Evolutionary conservation across 2,329 filamentous ascomycete species (phyloP).

Genomic region (Neopestalotiopsis sp.): DNA sequence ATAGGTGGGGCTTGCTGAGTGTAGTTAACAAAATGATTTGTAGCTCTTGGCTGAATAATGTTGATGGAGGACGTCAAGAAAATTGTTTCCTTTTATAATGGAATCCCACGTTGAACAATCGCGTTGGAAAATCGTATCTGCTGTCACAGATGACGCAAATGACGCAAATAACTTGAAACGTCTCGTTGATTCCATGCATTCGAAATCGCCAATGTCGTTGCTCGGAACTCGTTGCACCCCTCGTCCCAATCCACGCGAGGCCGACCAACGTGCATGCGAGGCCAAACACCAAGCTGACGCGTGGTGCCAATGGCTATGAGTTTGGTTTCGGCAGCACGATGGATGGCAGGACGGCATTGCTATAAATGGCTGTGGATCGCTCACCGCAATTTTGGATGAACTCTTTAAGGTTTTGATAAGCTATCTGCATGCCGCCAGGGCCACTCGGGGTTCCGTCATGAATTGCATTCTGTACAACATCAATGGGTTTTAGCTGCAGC

Average conservation of each 20-base stretch:
- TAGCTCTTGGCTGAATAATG: too few relatives aligned
- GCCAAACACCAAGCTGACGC: background rate
- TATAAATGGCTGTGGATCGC: too few relatives aligned
- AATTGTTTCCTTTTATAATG: too few relatives aligned
- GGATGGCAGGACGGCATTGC: background rate
- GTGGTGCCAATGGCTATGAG: background rate
- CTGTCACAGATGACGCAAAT: too few relatives aligned
- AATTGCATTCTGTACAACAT: background rate
- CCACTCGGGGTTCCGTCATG: background rate
- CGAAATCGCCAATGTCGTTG: background rate
- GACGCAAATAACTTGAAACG: too few relatives aligned
- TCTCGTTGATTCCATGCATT: background rate
- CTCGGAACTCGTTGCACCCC: background rate
- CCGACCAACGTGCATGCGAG: background rate
- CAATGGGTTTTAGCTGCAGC: background rate
- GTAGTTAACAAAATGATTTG: too few relatives aligned
- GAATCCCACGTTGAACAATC: too few relatives aligned
- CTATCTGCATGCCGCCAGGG: background rate
- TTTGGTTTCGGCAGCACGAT: background rate
- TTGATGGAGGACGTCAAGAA: too few relatives aligned
- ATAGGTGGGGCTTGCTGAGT: too few relatives aligned
- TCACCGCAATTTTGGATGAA: background rate
- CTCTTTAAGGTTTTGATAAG: background rate
- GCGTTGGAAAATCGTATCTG: too few relatives aligned
- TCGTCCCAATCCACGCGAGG: background rate